Conservation (phyloP, 257 asterid genomes). For the Ehretia macrophylla region DNA sequence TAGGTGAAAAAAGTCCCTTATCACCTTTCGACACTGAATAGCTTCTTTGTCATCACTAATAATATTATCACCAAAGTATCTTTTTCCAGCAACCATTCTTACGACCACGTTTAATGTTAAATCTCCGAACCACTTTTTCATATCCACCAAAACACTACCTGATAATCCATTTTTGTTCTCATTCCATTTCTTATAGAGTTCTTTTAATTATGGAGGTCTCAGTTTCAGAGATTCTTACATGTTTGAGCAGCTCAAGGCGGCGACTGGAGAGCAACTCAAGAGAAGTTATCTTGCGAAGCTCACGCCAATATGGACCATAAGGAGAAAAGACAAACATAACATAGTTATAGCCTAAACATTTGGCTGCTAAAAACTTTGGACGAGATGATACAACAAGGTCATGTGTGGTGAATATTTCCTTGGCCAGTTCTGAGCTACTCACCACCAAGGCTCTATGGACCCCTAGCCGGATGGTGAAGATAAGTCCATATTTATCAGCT, state of each 20-base stretch:
- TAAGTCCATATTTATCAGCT: slow-evolving; percentile 21
- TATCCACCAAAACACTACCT: slow-evolving; percentile 4
- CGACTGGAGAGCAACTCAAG: slow-evolving; percentile 14
- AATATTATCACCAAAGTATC: slow-evolving; percentile 17
- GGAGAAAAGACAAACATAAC: slow-evolving; percentile 20
- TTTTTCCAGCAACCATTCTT: slow-evolving; percentile 21
- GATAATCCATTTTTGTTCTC: neutral
- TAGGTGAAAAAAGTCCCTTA: slow-evolving; percentile 18
- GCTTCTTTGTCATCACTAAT: slow-evolving; percentile 15
- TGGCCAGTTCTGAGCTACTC: slow-evolving; percentile 12
- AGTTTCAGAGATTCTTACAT: slow-evolving; percentile 9
- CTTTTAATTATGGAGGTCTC: slow-evolving; percentile 2
- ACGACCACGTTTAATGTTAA: slow-evolving; percentile 7
- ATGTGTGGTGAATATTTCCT: slow-evolving; percentile 14
- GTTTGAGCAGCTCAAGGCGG: slow-evolving; percentile 11
- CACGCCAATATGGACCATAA: slow-evolving; percentile 20
- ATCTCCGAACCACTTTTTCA: slow-evolving; percentile 18
- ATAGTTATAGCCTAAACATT: slow-evolving; percentile 10
- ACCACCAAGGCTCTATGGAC: slow-evolving; percentile 7
- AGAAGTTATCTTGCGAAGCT: slow-evolving; percentile 7
- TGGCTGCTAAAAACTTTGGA: slow-evolving; percentile 8
- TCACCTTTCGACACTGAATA: slow-evolving; percentile 17
- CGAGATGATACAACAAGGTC: slow-evolving; percentile 12
- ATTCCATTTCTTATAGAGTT: neutral
- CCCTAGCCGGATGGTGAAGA: slow-evolving; percentile 23